Base-by-base conservation (phyloP, 148 eudicot species). In the Vaccinium vitisidaea region DNA sequence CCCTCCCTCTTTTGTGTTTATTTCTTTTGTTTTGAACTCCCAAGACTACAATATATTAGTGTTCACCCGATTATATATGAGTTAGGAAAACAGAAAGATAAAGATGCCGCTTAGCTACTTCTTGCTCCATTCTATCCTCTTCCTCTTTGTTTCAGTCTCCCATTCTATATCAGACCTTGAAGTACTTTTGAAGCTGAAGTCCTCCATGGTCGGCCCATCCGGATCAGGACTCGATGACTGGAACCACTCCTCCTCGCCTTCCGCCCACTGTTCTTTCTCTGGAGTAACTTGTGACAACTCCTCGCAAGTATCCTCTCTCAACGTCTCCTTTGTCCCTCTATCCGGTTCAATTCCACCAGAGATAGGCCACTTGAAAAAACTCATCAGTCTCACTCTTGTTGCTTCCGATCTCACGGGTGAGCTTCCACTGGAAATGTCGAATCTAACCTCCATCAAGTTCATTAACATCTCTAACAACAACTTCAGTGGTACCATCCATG, bases 271-370 rank as follows among this genome's bases (percentile, higher is more conserved):
- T 77, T 82, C 84, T 6, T 97, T 95, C 87, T 83, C 91, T 23
- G 98, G 99, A 6, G 90, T 97, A 53, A 81, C 89, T 0, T 97
- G 99, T 83, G 90, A 94, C 83, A 86, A 53, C 0, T 79, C 67
- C 69, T 79, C 52, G 15, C 89, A 90, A 1, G 99, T 95, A 0
- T 84, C 84, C 0, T 80, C 93, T 0, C 80, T 97, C 18, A 88
- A 88, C 61, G 9, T 97, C 54, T 83, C 92, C 1, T 32, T 49
- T 23, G 53, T 84, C 8, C 90, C 88, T 0, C 91, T 94, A 12
- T 87, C 75, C 39, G 99, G 98, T 0, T 84, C 81, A 15, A 19
- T 97, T 5, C 80, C 95, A 2, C 87, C 94, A 3, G 92, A 89
- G 16, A 93, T 95, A 1, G 96, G 93, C 0, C 53, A 82, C 15